Evolutionary conservation across 2,329 filamentous ascomycete genomes (phyloP), one percentile per base, ranked within the genome.

Genomic region (Talaromyces pinophilus): DNA sequence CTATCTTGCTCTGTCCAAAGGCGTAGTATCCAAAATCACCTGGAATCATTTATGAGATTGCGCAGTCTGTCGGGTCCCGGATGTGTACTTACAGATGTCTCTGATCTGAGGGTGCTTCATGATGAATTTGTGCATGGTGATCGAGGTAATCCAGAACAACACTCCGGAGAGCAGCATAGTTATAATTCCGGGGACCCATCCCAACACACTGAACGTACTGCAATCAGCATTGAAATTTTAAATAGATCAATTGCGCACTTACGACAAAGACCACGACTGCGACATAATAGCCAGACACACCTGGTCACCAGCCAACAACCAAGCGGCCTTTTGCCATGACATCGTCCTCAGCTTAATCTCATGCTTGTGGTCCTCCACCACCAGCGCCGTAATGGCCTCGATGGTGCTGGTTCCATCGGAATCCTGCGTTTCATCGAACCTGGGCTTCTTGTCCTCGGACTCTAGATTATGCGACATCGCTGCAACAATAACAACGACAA

Each of bases 301-400:
- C 71, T 84, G 82, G 55, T 84, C 82, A 42, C 82, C 82, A 11
- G 72, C 75, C 5, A 84, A 78, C 42, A 84, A 71, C 76, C 80
- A 83, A 7, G 82, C 81, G 1, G 81, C 82, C 70, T 83, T 83
- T 68, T 84, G 81, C 82, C 83, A 85, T 38, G 82, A 79, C 82
- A 84, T 84, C 0, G 82, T 84, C n/a, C 82, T 78, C 13, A 85
- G 79, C 70, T 83, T 80, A 74, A 85, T 85, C 3, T 84, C 83
- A 77, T 83, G 81, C 57, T 73, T 68, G 68, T 82, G 80, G 69
- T 82, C 81, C 77, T 63, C 73, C 50, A 68, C 66, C 50, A 76
- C 67, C 63, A 77, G 67, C 2, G 71, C 73, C 6, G 69, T 73
- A 46, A 76, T 70, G 54, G 66, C 63, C 25, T 69, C 65, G 22